Evolutionary conservation across 2,329 filamentous ascomycete species (phyloP).

Genomic region (Seiridium cupressi): DNA sequence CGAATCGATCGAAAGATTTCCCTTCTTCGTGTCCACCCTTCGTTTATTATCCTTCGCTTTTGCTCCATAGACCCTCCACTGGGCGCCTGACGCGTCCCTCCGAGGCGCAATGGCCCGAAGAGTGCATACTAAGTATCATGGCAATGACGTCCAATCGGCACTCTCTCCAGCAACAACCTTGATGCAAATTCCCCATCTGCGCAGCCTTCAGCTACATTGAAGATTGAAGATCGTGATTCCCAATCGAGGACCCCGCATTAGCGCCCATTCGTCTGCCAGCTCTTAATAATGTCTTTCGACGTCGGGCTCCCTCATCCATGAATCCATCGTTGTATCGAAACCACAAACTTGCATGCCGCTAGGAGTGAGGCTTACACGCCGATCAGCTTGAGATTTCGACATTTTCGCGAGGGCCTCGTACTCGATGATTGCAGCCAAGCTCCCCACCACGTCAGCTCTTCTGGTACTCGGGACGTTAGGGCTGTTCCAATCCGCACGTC

Average conservation of each 20-base stretch:
- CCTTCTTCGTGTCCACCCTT: neutral
- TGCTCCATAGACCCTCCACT: neutral
- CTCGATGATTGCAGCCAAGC: neutral
- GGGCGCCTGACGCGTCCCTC: conserved; percentile 4
- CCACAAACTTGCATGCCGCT: neutral
- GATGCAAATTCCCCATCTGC: neutral
- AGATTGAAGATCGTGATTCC: too few relatives aligned
- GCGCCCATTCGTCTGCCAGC: too few relatives aligned
- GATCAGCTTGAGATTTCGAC: too few relatives aligned
- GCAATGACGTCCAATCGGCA: neutral
- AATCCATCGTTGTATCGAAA: neutral
- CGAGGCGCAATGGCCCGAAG: neutral
- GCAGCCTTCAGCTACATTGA: too few relatives aligned
- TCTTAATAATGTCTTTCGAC: neutral
- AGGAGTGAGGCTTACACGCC: neutral
- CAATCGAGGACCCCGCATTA: too few relatives aligned
- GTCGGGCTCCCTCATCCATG: neutral
- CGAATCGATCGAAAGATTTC: neutral
- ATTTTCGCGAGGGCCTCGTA: neutral
- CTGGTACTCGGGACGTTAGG: neutral
- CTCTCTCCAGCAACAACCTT: neutral
- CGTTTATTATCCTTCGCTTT: neutral
- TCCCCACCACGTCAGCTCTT: neutral
- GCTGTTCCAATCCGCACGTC: too few relatives aligned
- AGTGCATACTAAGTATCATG: neutral